Percentiles rank a stretch among this genome's conserved stretches.
These are phyloP conservation scores for Suhomyces chickasaworum DNA, from an alignment of 1,139 yeast genomes.

Conservation along the genomic window DNA sequence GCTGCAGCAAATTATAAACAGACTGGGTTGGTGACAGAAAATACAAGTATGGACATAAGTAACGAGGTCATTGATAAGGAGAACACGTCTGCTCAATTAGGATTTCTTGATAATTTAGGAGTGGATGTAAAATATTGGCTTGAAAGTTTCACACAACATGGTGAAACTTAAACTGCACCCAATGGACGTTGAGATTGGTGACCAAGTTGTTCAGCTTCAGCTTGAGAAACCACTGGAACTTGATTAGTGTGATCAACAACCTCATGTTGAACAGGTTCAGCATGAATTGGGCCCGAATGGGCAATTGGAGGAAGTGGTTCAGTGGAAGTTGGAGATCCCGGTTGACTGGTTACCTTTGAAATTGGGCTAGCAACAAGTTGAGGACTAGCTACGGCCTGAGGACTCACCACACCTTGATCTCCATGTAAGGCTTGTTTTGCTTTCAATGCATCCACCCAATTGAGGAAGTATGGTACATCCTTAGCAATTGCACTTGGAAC, in stretches of 20 bases:
- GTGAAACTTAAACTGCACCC: slow-evolving; percentile 19
- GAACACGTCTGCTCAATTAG: slow-evolving; percentile 33
- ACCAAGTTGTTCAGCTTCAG: background rate
- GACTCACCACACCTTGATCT: slow-evolving; percentile 1
- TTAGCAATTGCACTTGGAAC: slow-evolving; percentile 60
- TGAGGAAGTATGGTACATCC: slow-evolving; percentile 66
- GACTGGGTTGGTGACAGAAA: slow-evolving; percentile 1
- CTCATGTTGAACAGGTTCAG: background rate
- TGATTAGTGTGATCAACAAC: background rate
- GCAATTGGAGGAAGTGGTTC: background rate
- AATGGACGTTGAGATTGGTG: background rate
- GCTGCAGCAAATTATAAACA: slow-evolving; percentile 4
- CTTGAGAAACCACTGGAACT: background rate
- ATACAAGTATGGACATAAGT: slow-evolving; percentile 12
- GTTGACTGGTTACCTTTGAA: background rate
- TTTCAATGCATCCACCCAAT: slow-evolving; percentile 39
- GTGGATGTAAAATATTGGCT: slow-evolving; percentile 50
- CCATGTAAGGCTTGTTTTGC: slow-evolving; percentile 13
- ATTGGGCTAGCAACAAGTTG: background rate
- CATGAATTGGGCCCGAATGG: background rate
- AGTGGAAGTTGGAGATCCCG: background rate
- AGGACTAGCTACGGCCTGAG: slow-evolving; percentile 2
- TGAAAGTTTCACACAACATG: slow-evolving; percentile 29
- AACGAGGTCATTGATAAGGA: slow-evolving; percentile 30
- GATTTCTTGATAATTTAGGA: slow-evolving; percentile 47